phyloP scores from a whole-genome alignment of 2,329 filamentous ascomycete species.

The Phialocephala subalpina region DNA sequence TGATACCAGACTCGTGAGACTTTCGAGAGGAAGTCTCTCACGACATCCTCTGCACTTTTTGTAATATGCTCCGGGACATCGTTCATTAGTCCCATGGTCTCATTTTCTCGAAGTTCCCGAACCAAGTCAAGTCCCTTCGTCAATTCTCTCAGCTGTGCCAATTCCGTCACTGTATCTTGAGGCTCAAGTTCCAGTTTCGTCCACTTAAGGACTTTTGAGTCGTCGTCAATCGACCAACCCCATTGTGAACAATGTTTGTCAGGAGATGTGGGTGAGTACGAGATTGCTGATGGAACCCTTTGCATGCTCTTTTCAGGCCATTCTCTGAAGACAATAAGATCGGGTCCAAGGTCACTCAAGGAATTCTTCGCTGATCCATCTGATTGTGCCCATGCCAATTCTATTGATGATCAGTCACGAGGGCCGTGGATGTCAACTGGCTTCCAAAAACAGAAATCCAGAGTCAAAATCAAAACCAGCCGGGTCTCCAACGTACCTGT shows the following conservation, averaged over 20 bases:
- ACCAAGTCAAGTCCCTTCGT: slow-evolving; percentile 14
- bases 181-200: slow-evolving; percentile 20
- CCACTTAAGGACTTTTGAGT: slow-evolving; percentile 15
- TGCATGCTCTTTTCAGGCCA: slow-evolving; percentile 1
- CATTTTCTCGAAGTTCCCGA: not conserved
- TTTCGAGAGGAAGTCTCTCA: slow-evolving; percentile 14
- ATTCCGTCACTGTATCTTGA: slow-evolving; percentile 4
- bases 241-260: slow-evolving; percentile 5
- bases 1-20: slow-evolving; percentile 2
- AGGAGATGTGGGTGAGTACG: slow-evolving; percentile 2
- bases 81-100: not conserved
- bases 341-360: not conserved
- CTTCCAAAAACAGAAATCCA: not conserved
- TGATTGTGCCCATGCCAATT: slow-evolving; percentile 15
- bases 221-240: slow-evolving; percentile 19
- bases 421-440: not conserved
- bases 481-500: slow-evolving; percentile 11
- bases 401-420: not conserved
- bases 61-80: slow-evolving; percentile 15
- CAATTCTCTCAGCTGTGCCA: slow-evolving; percentile 6
- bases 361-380: slow-evolving; percentile 8
- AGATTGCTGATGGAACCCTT: slow-evolving; percentile 17
- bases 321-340: slow-evolving; percentile 6
- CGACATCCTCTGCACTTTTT: slow-evolving; percentile 15
- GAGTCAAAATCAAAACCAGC: not conserved